phyloP scores from a whole-genome alignment of 2,329 filamentous ascomycete genomes.

The Penicillium sp. region DNA sequence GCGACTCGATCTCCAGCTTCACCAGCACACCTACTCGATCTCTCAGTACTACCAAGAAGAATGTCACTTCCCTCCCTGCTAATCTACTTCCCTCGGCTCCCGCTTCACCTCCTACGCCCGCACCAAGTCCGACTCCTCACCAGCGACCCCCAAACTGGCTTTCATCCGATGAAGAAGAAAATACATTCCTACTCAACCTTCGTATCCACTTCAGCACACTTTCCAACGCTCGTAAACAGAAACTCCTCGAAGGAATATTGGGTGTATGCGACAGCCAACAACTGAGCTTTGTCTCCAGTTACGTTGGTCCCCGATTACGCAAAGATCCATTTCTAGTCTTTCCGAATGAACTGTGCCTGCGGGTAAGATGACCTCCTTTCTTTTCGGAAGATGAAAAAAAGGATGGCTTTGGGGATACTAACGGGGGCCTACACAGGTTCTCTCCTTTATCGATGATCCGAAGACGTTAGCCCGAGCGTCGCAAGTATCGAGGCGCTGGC shows the following conservation, averaged over 20 bases:
- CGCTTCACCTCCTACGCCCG: slow-evolving; percentile 69
- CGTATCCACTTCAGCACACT: slow-evolving; percentile 79
- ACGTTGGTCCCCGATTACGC: slow-evolving; percentile 90
- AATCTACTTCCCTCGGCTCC: slow-evolving; percentile 68
- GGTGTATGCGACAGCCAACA: slow-evolving; percentile 95
- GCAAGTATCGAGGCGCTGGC: slow-evolving; percentile 94
- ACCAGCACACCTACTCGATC: slow-evolving; percentile 23
- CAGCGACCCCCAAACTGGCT: slow-evolving; percentile 60
- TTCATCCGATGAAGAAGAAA: slow-evolving; percentile 67
- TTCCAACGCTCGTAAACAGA: slow-evolving; percentile 74
- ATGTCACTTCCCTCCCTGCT: slow-evolving; percentile 58
- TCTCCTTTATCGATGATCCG: slow-evolving; percentile 96
- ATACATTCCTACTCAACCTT: slow-evolving; percentile 78
- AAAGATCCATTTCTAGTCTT: slow-evolving; percentile 94
- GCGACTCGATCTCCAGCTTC: slow-evolving; percentile 23
- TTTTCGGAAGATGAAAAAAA: too few relatives aligned
- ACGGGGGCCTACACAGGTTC: slow-evolving; percentile 62
- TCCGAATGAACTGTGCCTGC: slow-evolving; percentile 88
- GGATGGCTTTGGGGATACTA: too few relatives aligned
- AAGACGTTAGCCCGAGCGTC: slow-evolving; percentile 91
- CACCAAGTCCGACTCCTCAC: slow-evolving; percentile 67
- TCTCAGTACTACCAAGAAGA: slow-evolving; percentile 37
- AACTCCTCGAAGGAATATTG: slow-evolving; percentile 82
- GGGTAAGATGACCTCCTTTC: slow-evolving; percentile 59
- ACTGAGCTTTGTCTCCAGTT: slow-evolving; percentile 93